Conservation (phyloP, 2,329 filamentous ascomycete genomes). For the Botrytis fabae region DNA sequence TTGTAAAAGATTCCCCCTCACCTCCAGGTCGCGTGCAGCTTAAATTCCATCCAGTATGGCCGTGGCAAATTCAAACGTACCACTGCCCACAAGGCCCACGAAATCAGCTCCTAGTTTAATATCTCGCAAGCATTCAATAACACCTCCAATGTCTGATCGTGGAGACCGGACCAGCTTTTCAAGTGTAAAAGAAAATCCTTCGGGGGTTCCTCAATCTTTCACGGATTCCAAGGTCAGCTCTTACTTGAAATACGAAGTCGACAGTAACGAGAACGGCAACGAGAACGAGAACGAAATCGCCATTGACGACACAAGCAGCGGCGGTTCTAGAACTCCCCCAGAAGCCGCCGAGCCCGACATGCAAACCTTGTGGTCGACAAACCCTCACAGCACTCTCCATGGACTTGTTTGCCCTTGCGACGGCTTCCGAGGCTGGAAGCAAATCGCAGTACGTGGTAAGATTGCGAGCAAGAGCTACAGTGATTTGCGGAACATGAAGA, state of each 20-base stretch:
- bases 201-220: constrained; percentile 58
- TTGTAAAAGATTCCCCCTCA: constrained; percentile 11
- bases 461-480: constrained; percentile 62
- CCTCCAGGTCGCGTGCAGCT: constrained; percentile 1
- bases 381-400: constrained; percentile 57
- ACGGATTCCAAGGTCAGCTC: constrained; percentile 62
- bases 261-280: constrained; percentile 42
- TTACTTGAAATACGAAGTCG: constrained; percentile 43
- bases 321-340: constrained; percentile 35
- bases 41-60: constrained; percentile 14
- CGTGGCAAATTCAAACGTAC: constrained; percentile 18
- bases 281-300: constrained; percentile 48
- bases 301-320: constrained; percentile 43
- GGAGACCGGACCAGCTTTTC: constrained; percentile 40
- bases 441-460: constrained; percentile 57
- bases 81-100: constrained; percentile 18
- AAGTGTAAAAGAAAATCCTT: constrained; percentile 38
- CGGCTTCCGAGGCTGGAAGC: constrained; percentile 62
- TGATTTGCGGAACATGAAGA: constrained; percentile 56
- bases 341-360: constrained; percentile 11
- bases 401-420: constrained; percentile 59
- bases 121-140: constrained; percentile 23
- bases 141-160: constrained; percentile 32
- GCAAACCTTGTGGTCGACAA: constrained; percentile 34
- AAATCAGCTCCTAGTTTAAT: constrained; percentile 19